These are phyloP conservation scores for Fusarium nurragi DNA, from an alignment of 2,329 filamentous ascomycete species.

Conservation along the genomic window DNA sequence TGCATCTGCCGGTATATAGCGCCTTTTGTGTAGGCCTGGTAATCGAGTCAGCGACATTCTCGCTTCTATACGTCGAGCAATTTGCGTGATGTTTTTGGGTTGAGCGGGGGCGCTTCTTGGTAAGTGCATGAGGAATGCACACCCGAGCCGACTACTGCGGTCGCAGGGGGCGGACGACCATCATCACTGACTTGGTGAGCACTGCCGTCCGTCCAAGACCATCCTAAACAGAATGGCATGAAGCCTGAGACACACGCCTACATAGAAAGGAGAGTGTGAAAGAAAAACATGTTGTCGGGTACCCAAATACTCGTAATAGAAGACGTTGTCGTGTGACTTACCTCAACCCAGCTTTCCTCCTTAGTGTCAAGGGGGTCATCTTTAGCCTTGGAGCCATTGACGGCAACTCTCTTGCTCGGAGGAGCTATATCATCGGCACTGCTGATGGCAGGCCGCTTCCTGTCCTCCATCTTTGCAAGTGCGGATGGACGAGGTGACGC, in stretches of 20 bases:
- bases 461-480: constrained; percentile 98
- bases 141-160: constrained; percentile 45
- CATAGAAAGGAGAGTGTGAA: constrained; percentile 19
- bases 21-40: constrained; percentile 72
- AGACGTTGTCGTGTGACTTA: constrained; percentile 60
- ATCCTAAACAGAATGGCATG: constrained; percentile 43
- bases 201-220: constrained; percentile 48
- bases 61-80: constrained; percentile 32
- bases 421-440: constrained; percentile 85
- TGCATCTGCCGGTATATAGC: constrained; percentile 98
- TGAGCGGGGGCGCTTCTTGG: constrained; percentile 34
- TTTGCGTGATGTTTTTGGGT: constrained; percentile 34
- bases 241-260: constrained; percentile 30
- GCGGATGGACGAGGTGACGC: constrained; percentile 79
- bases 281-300: constrained; percentile 20
- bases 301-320: constrained; percentile 29
- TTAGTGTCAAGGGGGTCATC: constrained; percentile 65
- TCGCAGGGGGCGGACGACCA: constrained; percentile 47
- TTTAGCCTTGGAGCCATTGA: constrained; percentile 76
- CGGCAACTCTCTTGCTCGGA: constrained; percentile 89
- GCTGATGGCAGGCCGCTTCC: constrained; percentile 90
- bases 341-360: constrained; percentile 71
- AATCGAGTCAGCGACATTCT: constrained; percentile 41
- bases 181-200: constrained; percentile 52
- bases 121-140: constrained; percentile 35